Base-by-base conservation (phyloP, 2,329 filamentous ascomycete genomes). In the Aspergillus sp. region DNA sequence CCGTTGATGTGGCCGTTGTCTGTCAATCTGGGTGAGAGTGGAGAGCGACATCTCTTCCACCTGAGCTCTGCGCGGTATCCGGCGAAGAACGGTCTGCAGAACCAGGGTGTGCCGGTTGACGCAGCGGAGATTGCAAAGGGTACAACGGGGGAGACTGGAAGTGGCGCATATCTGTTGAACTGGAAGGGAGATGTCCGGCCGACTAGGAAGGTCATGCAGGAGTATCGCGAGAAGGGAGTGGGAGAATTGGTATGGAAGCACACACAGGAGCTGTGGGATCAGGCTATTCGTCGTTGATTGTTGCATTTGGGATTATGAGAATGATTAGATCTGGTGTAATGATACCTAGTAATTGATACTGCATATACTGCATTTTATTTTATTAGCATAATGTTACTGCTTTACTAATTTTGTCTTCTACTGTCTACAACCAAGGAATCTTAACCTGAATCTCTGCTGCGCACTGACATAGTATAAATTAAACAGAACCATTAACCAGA, bases 31-130 rank as follows among this genome's bases (percentile, higher is more conserved):
- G 5, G 11, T 1, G 50, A 50, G 27, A 42, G 44, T 8, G 50
- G 48, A n/a, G 48, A 52, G 31, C 32, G 50, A n/a, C 48, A 51
- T 45, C 27, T 52, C 27, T 52, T 45, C 26, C 45, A 48, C 40
- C 13, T 46, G 26, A 49, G 35, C 13, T 45, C 39, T 7, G 42
- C 37, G 6, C 36, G 35, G 11, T 52, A 50, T 27, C 45, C 50
- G 0, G 40, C 45, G 3, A 45, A 40, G 33, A 2, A 36, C 8
- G 27, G 29, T 3, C 19, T 4, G 5, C 19, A n/a, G 10, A 31
- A 29, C 9, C 42, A 41, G n/a, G 42, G 29, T 4, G 40, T 39
- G 13, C 28, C 29, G 4, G 4, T 36, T 34, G 31, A 45, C 5
- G 2, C 10, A 7, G 42, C 9, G 6, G 41, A 40, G 8, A 26